These are phyloP conservation scores for Tylopilus sp. DNA, from an alignment of 1,284 basidiomycete genomes.

Conservation along the genomic window DNA sequence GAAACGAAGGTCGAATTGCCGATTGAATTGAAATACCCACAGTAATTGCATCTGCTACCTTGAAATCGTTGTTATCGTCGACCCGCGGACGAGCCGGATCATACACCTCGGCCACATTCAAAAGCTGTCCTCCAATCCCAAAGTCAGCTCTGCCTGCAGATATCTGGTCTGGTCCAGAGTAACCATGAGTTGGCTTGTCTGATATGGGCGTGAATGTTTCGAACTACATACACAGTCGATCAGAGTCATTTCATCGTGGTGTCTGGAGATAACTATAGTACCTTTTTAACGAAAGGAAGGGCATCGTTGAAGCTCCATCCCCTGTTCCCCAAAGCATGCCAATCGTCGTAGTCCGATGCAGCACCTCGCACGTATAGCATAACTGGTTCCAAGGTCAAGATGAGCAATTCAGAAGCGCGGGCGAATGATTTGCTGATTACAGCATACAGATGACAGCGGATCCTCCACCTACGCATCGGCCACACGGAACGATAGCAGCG, in stretches of 20 bases:
- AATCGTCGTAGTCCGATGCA: conserved; percentile 56
- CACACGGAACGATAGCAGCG: conserved; percentile 38
- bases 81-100: conserved; percentile 41
- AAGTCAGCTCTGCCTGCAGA: conserved; percentile 38
- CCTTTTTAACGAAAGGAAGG: conserved; percentile 52
- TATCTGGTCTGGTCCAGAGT: conserved; percentile 49
- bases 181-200: conserved; percentile 43
- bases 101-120: conserved; percentile 40
- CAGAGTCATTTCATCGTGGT: background rate
- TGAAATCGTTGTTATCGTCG: conserved; percentile 45
- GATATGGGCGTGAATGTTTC: conserved; percentile 45
- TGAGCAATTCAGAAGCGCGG: background rate
- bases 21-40: conserved; percentile 32
- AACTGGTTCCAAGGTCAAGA: conserved; percentile 34
- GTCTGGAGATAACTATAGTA: conserved; percentile 15
- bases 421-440: background rate
- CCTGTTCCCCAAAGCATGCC: conserved; percentile 46
- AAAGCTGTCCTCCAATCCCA: conserved; percentile 43
- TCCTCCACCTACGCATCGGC: conserved; percentile 54
- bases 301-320: conserved; percentile 47
- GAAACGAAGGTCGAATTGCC: background rate
- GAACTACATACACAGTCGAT: conserved; percentile 34
- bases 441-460: conserved; percentile 52
- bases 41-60: conserved; percentile 40
- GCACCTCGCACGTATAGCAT: conserved; percentile 50